Evolutionary conservation across 495 filamentous ascomycete genomes (phyloP), one percentile per base, ranked within the genome.

Genomic region (Ascodesmis nigricans): DNA sequence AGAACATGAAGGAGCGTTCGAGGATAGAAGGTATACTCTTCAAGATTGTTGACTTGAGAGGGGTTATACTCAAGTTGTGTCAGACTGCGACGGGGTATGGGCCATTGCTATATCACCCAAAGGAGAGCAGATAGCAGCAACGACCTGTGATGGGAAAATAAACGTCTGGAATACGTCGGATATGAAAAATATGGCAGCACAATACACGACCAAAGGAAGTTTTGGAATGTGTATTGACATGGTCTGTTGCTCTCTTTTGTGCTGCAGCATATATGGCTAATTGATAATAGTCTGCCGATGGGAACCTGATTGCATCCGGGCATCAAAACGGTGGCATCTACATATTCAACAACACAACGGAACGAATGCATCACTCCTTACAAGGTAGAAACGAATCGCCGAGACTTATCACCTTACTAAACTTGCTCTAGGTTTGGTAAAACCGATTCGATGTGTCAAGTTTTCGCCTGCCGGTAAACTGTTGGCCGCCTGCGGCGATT

Each of bases 311-410:
- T 30, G 87, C 84, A 5, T 83, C 73, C 37, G 87, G 87, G 0
- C 90, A 97, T 55, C 71, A 91, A 53, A 91, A 78, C 52, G 87
- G 87, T 16, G 72, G 69, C n/a, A 67, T 97, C 33, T 92, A 92
- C 49, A 72, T 97, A 23, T 95, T 93, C 60, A 80, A 73, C 54
- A 92, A 91, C 47, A 72, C 79, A 46, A 80, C 78, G 0, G 78
- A 76, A 10, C 71, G 78, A 33, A 67, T 95, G 53, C 61, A 75
- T 2, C 87, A 91, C 54, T 90, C 80, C 15, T 60, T 95, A 35
- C 69, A 77, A 30, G 75, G 81, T 82, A 61, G n/a, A n/a, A 37
- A 64, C 48, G n/a, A 5, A 31, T 7, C 31, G 10, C 14, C 10
- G 4, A 6, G 6, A 9, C 9, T 18, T 33, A 7, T 39, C 10